phyloP scores from a whole-genome alignment of 2,329 filamentous ascomycete genomes.

The Aspergillus persii region DNA sequence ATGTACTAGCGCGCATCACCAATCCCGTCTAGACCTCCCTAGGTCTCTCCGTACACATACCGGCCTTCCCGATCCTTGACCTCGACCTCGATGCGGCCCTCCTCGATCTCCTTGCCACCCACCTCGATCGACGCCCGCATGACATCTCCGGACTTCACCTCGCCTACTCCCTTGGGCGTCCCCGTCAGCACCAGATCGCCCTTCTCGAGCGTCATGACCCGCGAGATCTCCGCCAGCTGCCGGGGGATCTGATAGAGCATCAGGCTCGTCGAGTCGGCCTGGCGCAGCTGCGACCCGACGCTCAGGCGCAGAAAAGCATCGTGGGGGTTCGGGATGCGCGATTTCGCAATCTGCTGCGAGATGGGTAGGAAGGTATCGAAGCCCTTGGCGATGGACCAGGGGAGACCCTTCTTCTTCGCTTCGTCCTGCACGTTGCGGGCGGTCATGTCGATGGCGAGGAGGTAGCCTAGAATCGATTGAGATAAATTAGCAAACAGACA shows the following conservation, averaged over 20 bases:
- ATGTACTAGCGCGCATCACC: background rate
- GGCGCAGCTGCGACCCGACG: slow-evolving; percentile 75
- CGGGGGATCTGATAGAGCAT: slow-evolving; percentile 92
- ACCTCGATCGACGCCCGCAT: slow-evolving; percentile 82
- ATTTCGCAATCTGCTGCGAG: slow-evolving; percentile 75
- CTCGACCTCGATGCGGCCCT: slow-evolving; percentile 77
- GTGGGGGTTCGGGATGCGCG: slow-evolving; percentile 79
- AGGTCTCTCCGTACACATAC: slow-evolving; percentile 76
- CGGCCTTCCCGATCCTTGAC: slow-evolving; percentile 75
- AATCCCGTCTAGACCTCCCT: slow-evolving; percentile 1
- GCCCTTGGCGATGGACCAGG: slow-evolving; percentile 94
- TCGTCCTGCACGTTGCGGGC: slow-evolving; percentile 93
- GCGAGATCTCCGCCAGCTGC: slow-evolving; percentile 85
- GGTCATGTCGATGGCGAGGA: slow-evolving; percentile 95
- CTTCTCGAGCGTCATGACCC: slow-evolving; percentile 88
- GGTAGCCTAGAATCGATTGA: slow-evolving; percentile 61
- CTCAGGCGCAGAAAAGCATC: slow-evolving; percentile 80
- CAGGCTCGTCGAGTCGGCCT: slow-evolving; percentile 84
- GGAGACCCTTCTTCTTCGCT: slow-evolving; percentile 93
- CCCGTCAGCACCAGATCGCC: slow-evolving; percentile 96
- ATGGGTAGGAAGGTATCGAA: slow-evolving; percentile 97
- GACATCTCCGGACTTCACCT: slow-evolving; percentile 79
- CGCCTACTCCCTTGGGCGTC: slow-evolving; percentile 92
- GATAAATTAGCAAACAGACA: background rate
- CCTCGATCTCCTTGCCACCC: slow-evolving; percentile 76